These are phyloP conservation scores for Cladosporium sp. DNA, from an alignment of 2,329 filamentous ascomycete species.

Conservation along the genomic window DNA sequence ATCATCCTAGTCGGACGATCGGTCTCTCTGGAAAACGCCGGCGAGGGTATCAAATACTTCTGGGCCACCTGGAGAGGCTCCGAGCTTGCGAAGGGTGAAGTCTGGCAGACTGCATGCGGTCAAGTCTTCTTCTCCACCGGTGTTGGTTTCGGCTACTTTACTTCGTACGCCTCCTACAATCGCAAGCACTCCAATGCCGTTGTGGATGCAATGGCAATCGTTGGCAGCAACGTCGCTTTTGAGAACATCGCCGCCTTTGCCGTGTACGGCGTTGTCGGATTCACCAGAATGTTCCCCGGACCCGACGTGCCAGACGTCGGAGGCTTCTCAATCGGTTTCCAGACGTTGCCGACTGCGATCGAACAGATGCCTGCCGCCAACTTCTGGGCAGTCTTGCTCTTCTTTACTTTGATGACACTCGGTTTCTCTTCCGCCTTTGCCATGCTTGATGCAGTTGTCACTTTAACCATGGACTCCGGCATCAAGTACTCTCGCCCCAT, in stretches of 20 bases:
- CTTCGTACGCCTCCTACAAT: conserved; percentile 54
- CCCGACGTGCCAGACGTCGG: conserved; percentile 42
- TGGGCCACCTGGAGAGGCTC: conserved; percentile 45
- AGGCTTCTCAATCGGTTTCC: conserved; percentile 52
- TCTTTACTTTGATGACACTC: conserved; percentile 53
- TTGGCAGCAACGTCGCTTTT: conserved; percentile 50
- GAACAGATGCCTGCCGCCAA: conserved; percentile 52
- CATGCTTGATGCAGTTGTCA: conserved; percentile 53
- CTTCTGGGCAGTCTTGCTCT: conserved; percentile 53
- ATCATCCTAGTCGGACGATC: conserved; percentile 51
- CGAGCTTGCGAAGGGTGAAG: conserved; percentile 44
- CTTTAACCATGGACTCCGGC: conserved; percentile 49
- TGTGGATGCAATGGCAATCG: conserved; percentile 52
- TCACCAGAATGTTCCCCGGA: conserved; percentile 35
- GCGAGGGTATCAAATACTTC: conserved; percentile 46
- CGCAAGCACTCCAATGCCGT: conserved; percentile 52
- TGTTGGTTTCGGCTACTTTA: conserved; percentile 55
- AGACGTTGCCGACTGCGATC: conserved; percentile 53
- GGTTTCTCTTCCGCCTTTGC: conserved; percentile 55
- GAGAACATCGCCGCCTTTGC: conserved; percentile 48
- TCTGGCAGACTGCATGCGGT: conserved; percentile 56
- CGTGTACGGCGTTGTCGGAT: conserved; percentile 53
- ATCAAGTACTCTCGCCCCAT: conserved; percentile 40
- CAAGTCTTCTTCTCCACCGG: conserved; percentile 57
- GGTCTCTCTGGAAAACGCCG: conserved; percentile 49